Conservation (phyloP, 1,139 yeast genomes). For the Pneumocystis carinii region DNA sequence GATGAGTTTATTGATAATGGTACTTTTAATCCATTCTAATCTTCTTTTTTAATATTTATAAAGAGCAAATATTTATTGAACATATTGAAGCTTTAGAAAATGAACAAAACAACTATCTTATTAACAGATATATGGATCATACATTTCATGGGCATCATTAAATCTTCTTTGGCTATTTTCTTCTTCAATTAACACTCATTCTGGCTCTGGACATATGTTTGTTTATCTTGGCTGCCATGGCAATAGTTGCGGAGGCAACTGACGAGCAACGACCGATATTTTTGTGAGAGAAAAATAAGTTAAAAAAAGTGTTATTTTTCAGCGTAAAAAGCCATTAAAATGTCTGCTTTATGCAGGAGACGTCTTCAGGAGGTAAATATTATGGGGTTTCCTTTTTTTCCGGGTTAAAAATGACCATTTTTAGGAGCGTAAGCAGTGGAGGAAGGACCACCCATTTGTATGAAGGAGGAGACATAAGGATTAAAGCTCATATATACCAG, state of each 20-base stretch:
- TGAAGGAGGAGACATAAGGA: not conserved
- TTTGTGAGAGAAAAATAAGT: not conserved
- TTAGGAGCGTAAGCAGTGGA: constrained; percentile 65
- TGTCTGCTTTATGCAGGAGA: constrained; percentile 42
- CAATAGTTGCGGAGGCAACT: too few relatives aligned
- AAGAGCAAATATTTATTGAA: not conserved
- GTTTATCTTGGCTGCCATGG: too few relatives aligned
- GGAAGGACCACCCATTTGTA: constrained; percentile 86
- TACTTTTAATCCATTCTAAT: not conserved
- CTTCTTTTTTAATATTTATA: not conserved
- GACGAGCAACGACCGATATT: too few relatives aligned
- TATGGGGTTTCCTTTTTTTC: constrained; percentile 17
- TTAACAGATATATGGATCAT: not conserved
- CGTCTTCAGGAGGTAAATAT: constrained; percentile 71
- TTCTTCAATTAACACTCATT: not conserved
- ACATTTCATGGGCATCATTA: not conserved
- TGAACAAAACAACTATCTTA: not conserved
- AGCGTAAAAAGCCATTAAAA: not conserved
- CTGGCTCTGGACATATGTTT: too few relatives aligned
- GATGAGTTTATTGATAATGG: not conserved
- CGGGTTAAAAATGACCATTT: not conserved
- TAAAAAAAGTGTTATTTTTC: not conserved
- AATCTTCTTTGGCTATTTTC: not conserved
- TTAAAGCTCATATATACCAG: not conserved
- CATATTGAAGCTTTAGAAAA: not conserved